Percentiles rank a stretch among this genome's conserved stretches.
Conservation (phyloP, 2,329 filamentous ascomycete genomes). For the Penicillium expansum region DNA sequence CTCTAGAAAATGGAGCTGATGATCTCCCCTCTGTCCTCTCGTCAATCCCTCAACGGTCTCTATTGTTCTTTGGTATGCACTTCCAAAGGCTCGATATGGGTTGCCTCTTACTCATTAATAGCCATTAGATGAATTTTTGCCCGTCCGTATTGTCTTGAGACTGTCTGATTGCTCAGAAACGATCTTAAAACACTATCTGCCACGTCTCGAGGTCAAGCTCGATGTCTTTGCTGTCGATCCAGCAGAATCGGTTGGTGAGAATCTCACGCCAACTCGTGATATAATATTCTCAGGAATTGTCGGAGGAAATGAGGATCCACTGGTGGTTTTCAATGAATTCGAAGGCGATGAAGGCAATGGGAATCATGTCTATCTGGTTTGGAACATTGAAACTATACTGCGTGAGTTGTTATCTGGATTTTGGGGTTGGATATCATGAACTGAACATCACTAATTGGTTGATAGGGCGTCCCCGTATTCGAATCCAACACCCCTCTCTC, state of each 20-base stretch:
- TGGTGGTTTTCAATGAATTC: constrained; percentile 46
- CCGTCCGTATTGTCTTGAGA: constrained; percentile 52
- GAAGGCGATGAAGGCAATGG: constrained; percentile 38
- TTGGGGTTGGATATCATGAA: not conserved
- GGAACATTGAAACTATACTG: constrained; percentile 45
- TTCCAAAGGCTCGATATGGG: constrained; percentile 5
- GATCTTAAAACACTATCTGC: constrained; percentile 49
- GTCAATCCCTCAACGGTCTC: constrained; percentile 50
- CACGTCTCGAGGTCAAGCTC: constrained; percentile 50
- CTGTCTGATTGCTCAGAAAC: constrained; percentile 51
- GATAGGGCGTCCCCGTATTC: constrained; percentile 47
- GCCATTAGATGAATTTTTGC: constrained; percentile 54
- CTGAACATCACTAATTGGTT: not conserved
- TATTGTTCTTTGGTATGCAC: constrained; percentile 52
- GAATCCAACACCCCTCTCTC: constrained; percentile 56
- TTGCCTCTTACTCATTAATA: constrained; percentile 50
- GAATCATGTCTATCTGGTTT: constrained; percentile 45
- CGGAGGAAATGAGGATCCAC: constrained; percentile 41
- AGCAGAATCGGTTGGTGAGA: constrained; percentile 43
- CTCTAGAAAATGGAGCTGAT: constrained; percentile 46
- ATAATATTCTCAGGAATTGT: constrained; percentile 44
- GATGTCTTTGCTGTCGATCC: constrained; percentile 49
- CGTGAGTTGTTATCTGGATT: constrained; percentile 31
- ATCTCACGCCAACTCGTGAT: constrained; percentile 37
- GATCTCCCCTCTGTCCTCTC: constrained; percentile 47